Conservation (phyloP, 2,329 filamentous ascomycete species). For the Apiospora arundinis region DNA sequence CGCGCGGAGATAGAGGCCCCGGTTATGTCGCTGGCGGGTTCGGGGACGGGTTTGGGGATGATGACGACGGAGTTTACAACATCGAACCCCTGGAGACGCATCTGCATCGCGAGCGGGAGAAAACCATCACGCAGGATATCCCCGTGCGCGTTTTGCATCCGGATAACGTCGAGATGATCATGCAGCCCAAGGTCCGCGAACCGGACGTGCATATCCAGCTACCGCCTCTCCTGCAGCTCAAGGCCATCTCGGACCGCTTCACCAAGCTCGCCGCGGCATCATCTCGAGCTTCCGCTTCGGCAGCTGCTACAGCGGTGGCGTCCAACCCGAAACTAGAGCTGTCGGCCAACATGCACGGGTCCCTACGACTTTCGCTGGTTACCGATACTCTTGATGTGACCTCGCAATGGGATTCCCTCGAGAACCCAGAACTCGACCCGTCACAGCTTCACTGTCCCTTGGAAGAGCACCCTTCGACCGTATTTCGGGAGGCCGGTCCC, state of each 20-base stretch:
- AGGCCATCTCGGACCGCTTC: slow-evolving; percentile 93
- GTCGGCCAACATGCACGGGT: slow-evolving; percentile 93
- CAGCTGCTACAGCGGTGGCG: slow-evolving; percentile 28
- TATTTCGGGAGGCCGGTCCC: slow-evolving; percentile 77
- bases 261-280: slow-evolving; percentile 76
- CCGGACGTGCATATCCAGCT: slow-evolving; percentile 94
- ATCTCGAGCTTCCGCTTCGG: slow-evolving; percentile 31
- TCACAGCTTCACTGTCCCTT: slow-evolving; percentile 74
- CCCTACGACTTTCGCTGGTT: slow-evolving; percentile 77
- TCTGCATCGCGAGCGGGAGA: slow-evolving; percentile 77
- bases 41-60: slow-evolving; percentile 43
- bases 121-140: slow-evolving; percentile 92
- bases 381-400: slow-evolving; percentile 87
- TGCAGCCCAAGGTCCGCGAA: slow-evolving; percentile 89
- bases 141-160: slow-evolving; percentile 90
- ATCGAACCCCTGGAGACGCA: slow-evolving; percentile 61
- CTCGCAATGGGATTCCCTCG: slow-evolving; percentile 83
- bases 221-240: slow-evolving; percentile 85
- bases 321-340: slow-evolving; percentile 77
- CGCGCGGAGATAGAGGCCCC: slow-evolving; percentile 8
- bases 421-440: slow-evolving; percentile 87
- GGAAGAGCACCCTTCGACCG: slow-evolving; percentile 81
- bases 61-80: slow-evolving; percentile 53
- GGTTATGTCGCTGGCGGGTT: slow-evolving; percentile 42
- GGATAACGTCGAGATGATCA: slow-evolving; percentile 85